Base-by-base conservation (phyloP, 257 asterid genomes). In the Parsonsia alboflavescens region DNA sequence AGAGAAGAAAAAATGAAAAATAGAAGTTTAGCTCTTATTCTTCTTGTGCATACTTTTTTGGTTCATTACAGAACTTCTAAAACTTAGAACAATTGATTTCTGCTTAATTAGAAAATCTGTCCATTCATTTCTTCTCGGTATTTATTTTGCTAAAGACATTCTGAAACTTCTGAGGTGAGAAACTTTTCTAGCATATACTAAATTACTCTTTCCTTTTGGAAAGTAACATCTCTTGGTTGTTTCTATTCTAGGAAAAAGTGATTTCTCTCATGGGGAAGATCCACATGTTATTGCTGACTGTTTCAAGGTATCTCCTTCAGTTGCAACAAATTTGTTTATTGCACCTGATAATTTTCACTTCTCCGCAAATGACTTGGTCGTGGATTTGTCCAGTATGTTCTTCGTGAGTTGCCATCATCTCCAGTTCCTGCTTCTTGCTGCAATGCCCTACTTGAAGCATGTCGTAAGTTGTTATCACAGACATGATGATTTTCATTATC, bases 391-490 rank as follows among this genome's bases (percentile, higher is more conserved):
- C 88, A 95, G 99, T 93, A 88, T 79, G 88, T 95, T 81, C 92
- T 95, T 70, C 92, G 99, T 69, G 99, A 95, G 89, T 80, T 95
- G 76, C 96, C 99, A 83, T 95, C 99, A 59, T 87, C 97, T 70
- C 99, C 99, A 65, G 96, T 95, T 82, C 99, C 99, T 52, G 99
- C 98, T 78, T 92, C 99, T 85, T 95, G 99, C 86, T 95, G 99
- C 94, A 95, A 92, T 82, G 99, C 99, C 68, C 96, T 95, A 70
- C 85, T 95, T 73, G 99, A 95, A 82, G 90, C 98, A 82, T 89
- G 82, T 74, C 86, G 98, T 95, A 85, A 91, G 98, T 84, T 5
- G 26, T 54, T 26, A 17, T 56, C 42, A n/a, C 26, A 26, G 17
- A 49, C 30, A 26, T 44, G 36, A 46, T 58, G 30, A 22, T 22